phyloP scores from a whole-genome alignment of 2,329 filamentous ascomycete species.

The Raffaelea arxii region DNA sequence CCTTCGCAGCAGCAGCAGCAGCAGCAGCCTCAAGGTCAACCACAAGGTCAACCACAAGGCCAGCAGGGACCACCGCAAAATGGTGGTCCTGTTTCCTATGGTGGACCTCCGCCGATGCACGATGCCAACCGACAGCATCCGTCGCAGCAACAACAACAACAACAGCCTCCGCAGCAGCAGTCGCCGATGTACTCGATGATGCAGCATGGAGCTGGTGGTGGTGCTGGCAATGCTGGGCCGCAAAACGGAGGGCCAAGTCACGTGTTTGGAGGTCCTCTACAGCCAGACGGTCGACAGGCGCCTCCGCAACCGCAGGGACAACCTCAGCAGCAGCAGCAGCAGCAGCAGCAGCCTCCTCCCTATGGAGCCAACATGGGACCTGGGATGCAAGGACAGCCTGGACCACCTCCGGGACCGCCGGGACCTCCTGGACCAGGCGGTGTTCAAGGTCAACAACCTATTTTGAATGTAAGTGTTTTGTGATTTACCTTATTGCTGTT shows the following conservation, averaged over 20 bases:
- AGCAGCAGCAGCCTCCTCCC: constrained; percentile 45
- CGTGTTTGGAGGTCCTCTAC: constrained; percentile 61
- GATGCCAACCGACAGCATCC: constrained; percentile 20
- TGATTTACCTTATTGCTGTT: neutral
- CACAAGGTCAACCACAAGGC: constrained; percentile 39
- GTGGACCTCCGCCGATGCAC: constrained; percentile 38
- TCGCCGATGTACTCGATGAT: constrained; percentile 51
- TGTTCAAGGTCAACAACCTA: constrained; percentile 75
- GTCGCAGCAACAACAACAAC: constrained; percentile 7
- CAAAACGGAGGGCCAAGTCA: constrained; percentile 47
- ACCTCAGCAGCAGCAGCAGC: neutral
- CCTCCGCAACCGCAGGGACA: neutral
- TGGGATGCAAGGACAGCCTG: constrained; percentile 22
- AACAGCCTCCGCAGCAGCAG: constrained; percentile 17
- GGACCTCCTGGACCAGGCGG: constrained; percentile 37
- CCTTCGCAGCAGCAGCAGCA: too few relatives aligned
- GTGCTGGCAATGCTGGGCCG: constrained; percentile 29
- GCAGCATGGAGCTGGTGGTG: constrained; percentile 37
- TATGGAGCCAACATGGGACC: constrained; percentile 35
- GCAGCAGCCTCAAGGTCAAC: too few relatives aligned
- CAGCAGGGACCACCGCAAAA: constrained; percentile 37
- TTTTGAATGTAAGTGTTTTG: constrained; percentile 53
- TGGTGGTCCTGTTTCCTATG: constrained; percentile 40
- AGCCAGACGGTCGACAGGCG: constrained; percentile 48
- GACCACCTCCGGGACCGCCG: constrained; percentile 13